Percentiles rank a stretch among this genome's conserved stretches.
Evolutionary conservation across 352 stramenopile genomes (phyloP).

Genomic region (Globisporangium acanthophoron): DNA sequence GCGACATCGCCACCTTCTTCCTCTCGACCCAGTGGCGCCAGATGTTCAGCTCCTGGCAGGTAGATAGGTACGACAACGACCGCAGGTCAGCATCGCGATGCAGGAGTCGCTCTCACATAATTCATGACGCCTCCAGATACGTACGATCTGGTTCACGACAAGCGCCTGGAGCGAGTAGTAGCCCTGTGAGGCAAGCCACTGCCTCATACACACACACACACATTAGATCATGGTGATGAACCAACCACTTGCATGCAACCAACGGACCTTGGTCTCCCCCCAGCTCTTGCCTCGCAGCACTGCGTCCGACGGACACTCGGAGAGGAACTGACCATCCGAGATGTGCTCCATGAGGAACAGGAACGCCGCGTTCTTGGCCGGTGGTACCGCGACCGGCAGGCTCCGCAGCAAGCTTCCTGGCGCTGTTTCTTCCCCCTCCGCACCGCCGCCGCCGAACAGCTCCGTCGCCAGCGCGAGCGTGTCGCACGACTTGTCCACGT

Average conservation of each 20-base stretch:
- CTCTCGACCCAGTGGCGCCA: conserved; percentile 50
- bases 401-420: neutral
- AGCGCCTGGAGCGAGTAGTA: conserved; percentile 67
- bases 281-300: conserved; percentile 30
- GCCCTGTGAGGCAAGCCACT: conserved; percentile 59
- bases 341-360: conserved; percentile 46
- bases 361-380: conserved; percentile 14
- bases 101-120: no score
- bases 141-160: conserved; percentile 72
- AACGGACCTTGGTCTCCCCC: conserved; percentile 39
- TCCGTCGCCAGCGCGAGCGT: conserved; percentile 45
- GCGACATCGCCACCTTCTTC: conserved; percentile 16
- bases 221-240: no score
- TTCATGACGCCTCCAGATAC: conserved; percentile 8
- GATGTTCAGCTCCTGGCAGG: conserved; percentile 56
- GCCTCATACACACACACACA: neutral
- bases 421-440: neutral
- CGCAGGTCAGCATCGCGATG: no score
- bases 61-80: neutral
- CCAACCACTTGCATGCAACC: no score
- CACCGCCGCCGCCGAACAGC: conserved; percentile 20
- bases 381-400: neutral
- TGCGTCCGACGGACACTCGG: conserved; percentile 24
- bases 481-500: conserved; percentile 66
- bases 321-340: conserved; percentile 49